These are phyloP conservation scores for Coleophoma cylindrospora DNA, from an alignment of 2,329 filamentous ascomycete species.

Conservation along the genomic window DNA sequence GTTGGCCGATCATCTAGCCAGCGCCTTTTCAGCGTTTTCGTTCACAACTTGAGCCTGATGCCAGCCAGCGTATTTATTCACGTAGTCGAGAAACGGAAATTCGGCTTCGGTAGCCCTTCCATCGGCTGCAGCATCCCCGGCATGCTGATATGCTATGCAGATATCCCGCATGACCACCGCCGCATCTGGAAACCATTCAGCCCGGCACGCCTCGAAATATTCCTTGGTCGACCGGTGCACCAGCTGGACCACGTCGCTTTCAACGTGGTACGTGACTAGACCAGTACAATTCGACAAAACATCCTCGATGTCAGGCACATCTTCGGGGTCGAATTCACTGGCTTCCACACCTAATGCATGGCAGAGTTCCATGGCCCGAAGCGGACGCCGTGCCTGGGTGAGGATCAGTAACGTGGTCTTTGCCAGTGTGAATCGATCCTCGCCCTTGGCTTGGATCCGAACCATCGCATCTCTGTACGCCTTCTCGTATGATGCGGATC, in stretches of 20 bases:
- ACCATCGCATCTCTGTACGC: slow-evolving; percentile 19
- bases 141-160: too few relatives aligned
- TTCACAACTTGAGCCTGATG: too few relatives aligned
- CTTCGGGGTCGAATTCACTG: background rate
- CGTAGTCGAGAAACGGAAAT: too few relatives aligned
- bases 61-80: too few relatives aligned
- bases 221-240: slow-evolving; percentile 23
- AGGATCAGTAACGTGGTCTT: slow-evolving; percentile 26
- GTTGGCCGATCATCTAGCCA: too few relatives aligned
- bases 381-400: slow-evolving; percentile 14
- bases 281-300: slow-evolving; percentile 16
- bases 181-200: slow-evolving; percentile 6
- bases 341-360: slow-evolving; percentile 25
- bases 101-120: too few relatives aligned
- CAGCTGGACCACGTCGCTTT: slow-evolving; percentile 15
- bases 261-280: slow-evolving; percentile 18
- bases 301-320: slow-evolving; percentile 6
- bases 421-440: slow-evolving; percentile 22
- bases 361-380: slow-evolving; percentile 21
- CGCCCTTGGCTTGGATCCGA: slow-evolving; percentile 19
- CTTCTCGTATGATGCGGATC: slow-evolving; percentile 5
- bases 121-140: too few relatives aligned
- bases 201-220: slow-evolving; percentile 12
- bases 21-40: too few relatives aligned
- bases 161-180: too few relatives aligned